Evolutionary conservation across 148 eudicot species (phyloP).

Genomic region (Vaccinium macrocarpon): DNA sequence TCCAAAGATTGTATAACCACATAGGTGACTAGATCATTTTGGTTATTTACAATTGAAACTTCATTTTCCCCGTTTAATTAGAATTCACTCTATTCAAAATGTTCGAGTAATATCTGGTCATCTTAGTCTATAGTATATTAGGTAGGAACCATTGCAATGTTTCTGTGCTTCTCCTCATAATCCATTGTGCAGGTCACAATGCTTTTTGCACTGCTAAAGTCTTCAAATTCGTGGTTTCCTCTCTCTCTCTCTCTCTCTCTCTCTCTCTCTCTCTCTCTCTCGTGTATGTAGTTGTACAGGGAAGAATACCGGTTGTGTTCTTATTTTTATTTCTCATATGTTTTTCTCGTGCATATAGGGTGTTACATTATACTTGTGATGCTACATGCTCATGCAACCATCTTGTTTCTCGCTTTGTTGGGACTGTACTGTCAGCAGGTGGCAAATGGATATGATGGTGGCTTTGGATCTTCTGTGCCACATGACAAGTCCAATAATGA

Average conservation of each 20-base stretch:
- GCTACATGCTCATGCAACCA: constrained; percentile 16
- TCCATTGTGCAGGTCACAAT: neutral
- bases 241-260: neutral
- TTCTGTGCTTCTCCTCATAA: neutral
- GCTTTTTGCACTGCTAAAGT: neutral
- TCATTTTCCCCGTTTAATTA: neutral
- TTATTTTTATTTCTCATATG: neutral
- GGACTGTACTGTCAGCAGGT: constrained; percentile 43
- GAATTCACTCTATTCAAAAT: neutral
- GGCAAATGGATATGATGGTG: constrained; percentile 27
- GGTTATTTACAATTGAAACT: neutral
- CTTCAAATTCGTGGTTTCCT: neutral
- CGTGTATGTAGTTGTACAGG: neutral
- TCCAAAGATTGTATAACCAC: neutral
- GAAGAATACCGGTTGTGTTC: neutral
- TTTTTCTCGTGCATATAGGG: no score
- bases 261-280: neutral
- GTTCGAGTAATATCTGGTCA: neutral
- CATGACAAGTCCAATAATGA: constrained; percentile 41
- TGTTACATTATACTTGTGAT: neutral
- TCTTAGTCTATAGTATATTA: neutral
- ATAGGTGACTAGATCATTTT: neutral
- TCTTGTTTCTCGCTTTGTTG: constrained; percentile 15
- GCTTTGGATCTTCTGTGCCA: constrained; percentile 26
- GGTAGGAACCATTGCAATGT: neutral